Evolutionary conservation across 805 yeast genomes (phyloP).

Genomic region (Pichia scutulata): DNA sequence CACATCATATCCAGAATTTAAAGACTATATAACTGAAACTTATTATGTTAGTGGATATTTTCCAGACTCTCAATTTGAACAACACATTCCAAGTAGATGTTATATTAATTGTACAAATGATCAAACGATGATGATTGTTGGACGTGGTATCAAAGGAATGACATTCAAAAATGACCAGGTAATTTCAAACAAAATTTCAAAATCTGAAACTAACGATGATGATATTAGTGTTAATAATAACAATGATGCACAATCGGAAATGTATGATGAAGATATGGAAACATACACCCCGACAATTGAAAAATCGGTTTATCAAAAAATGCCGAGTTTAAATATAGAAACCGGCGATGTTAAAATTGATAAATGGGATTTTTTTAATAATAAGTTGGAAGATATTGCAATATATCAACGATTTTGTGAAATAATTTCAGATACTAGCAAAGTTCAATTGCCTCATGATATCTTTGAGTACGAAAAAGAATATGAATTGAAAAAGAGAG

Average conservation of each 20-base stretch:
- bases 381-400: slow-evolving; percentile 1
- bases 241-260: not conserved
- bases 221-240: not conserved
- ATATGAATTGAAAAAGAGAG: slow-evolving; percentile 2
- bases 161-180: slow-evolving; percentile 16
- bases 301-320: slow-evolving; percentile 27
- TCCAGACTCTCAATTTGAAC: slow-evolving; percentile 31
- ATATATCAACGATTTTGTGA: slow-evolving; percentile 1
- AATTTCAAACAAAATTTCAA: not conserved
- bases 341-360: slow-evolving; percentile 8
- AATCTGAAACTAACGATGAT: not conserved
- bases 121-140: slow-evolving; percentile 23
- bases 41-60: slow-evolving; percentile 38
- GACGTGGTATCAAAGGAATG: slow-evolving; percentile 18
- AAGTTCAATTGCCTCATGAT: not conserved
- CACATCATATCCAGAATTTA: slow-evolving; percentile 1
- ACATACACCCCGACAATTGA: slow-evolving; percentile 30
- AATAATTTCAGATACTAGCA: not conserved
- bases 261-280: slow-evolving; percentile 13
- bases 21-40: slow-evolving; percentile 3
- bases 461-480: slow-evolving; percentile 5
- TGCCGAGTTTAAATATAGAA: slow-evolving; percentile 15
- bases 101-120: slow-evolving; percentile 32
- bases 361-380: slow-evolving; percentile 1
- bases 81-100: slow-evolving; percentile 35